These are phyloP conservation scores for Colletotrichum sp. DNA, from an alignment of 2,329 filamentous ascomycete genomes.

Conservation along the genomic window DNA sequence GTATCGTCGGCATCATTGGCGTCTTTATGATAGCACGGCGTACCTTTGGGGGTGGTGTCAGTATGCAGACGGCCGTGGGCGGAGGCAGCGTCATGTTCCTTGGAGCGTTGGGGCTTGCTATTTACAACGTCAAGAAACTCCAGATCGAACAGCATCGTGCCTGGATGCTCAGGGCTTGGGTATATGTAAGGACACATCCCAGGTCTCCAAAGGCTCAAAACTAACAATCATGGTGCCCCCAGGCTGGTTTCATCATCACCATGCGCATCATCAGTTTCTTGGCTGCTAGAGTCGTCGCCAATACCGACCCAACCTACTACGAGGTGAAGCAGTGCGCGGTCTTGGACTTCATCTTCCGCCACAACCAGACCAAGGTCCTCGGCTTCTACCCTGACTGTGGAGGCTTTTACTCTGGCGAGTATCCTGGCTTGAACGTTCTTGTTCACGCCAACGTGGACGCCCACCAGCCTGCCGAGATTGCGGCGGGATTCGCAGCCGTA, in stretches of 20 bases:
- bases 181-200: constrained; percentile 40
- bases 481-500: constrained; percentile 45
- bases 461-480: constrained; percentile 32
- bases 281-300: constrained; percentile 38
- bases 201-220: background rate
- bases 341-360: constrained; percentile 42
- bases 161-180: constrained; percentile 66
- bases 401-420: constrained; percentile 36
- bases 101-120: constrained; percentile 48
- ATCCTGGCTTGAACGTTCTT: constrained; percentile 27
- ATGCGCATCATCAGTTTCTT: constrained; percentile 50
- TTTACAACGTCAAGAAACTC: constrained; percentile 61
- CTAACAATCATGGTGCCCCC: background rate
- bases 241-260: constrained; percentile 55
- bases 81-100: constrained; percentile 50
- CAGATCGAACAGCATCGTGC: constrained; percentile 69
- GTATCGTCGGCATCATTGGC: constrained; percentile 48
- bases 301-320: constrained; percentile 22
- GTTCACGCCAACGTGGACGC: constrained; percentile 36
- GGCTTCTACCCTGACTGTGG: constrained; percentile 48
- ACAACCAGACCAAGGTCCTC: constrained; percentile 27
- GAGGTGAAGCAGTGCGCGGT: constrained; percentile 51
- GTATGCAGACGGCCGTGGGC: constrained; percentile 50
- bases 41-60: constrained; percentile 59
- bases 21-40: constrained; percentile 58